Percentiles rank a stretch among this genome's conserved stretches.
Evolutionary conservation across 306 rosid species (phyloP).

Genomic region (Cucumis cinereus): DNA sequence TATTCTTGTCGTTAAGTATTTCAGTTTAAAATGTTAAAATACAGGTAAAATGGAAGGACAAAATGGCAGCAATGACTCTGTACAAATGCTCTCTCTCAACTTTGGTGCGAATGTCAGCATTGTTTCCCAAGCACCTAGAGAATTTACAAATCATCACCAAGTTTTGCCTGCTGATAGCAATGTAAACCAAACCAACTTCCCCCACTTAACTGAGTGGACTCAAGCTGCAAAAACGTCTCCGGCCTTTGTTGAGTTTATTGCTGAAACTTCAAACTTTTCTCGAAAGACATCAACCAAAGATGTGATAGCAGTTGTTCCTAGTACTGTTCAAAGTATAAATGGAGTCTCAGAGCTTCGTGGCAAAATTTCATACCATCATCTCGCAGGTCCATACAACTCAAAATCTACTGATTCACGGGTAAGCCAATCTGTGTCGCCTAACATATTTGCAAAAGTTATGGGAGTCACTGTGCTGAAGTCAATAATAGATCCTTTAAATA

Average conservation of each 20-base stretch:
- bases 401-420: conserved; percentile 37
- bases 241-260: conserved; percentile 37
- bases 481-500: neutral
- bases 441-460: neutral
- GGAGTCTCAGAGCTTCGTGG: conserved; percentile 23
- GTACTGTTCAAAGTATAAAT: conserved; percentile 12
- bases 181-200: conserved; percentile 16
- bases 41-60: conserved; percentile 43
- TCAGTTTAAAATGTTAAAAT: neutral
- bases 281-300: conserved; percentile 24
- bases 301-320: conserved; percentile 25
- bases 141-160: conserved; percentile 17
- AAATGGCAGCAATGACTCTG: conserved; percentile 19
- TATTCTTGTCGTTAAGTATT: neutral
- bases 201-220: conserved; percentile 28
- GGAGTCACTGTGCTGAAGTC: neutral
- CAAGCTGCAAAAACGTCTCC: conserved; percentile 29
- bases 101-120: conserved; percentile 17
- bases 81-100: conserved; percentile 16
- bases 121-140: conserved; percentile 21
- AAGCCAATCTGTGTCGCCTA: neutral
- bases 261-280: conserved; percentile 37
- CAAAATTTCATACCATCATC: conserved; percentile 20
- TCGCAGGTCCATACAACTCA: conserved; percentile 24
- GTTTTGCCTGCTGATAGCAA: conserved; percentile 15